These are phyloP conservation scores for Eutrema japonicum DNA, from an alignment of 345 rosid species.

Conservation along the genomic window DNA sequence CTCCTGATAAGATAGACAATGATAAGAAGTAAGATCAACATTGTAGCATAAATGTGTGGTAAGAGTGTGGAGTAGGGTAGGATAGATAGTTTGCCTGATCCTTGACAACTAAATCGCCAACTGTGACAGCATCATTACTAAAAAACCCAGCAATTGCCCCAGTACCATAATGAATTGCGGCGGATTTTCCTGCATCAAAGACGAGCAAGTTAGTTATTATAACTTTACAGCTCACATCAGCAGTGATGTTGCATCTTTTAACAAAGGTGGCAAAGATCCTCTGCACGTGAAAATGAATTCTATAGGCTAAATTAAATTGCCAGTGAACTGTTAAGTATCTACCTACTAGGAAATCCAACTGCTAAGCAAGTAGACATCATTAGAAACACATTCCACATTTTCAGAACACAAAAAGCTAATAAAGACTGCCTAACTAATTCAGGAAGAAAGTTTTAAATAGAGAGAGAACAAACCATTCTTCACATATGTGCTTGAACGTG, in stretches of 20 bases:
- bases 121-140: constrained; percentile 73
- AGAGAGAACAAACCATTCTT: constrained; percentile 68
- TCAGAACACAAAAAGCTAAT: not conserved
- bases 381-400: not conserved
- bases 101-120: constrained; percentile 76
- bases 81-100: constrained; percentile 57
- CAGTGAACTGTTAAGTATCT: constrained; percentile 10
- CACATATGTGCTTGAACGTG: constrained; percentile 73
- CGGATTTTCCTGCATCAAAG: constrained; percentile 64
- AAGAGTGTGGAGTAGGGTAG: not conserved
- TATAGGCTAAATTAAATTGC: not conserved
- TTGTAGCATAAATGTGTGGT: not conserved
- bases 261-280: constrained; percentile 2
- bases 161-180: constrained; percentile 84
- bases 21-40: constrained; percentile 2
- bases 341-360: not conserved
- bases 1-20: constrained; percentile 51
- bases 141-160: constrained; percentile 88
- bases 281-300: not conserved
- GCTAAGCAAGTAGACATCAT: constrained; percentile 12
- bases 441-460: constrained; percentile 1
- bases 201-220: constrained; percentile 1
- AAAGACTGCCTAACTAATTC: constrained; percentile 20
- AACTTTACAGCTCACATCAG: constrained; percentile 21
- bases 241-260: constrained; percentile 16